Conservation (phyloP, 768 basidiomycete genomes). For the Trametes maxima region DNA sequence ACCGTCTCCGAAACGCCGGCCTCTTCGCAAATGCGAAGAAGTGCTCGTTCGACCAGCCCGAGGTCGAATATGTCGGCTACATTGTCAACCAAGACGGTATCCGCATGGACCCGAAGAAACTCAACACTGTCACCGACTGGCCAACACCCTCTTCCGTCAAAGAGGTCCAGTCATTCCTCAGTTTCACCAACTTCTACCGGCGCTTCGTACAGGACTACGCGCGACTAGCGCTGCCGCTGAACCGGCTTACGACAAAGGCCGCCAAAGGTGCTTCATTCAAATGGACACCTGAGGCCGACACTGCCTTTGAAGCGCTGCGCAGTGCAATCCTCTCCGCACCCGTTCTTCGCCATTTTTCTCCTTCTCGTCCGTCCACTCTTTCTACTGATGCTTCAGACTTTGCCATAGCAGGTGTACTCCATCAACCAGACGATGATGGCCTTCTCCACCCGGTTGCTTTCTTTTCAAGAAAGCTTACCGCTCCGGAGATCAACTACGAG, state of each 20-base stretch:
- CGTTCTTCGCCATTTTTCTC: conserved; percentile 27
- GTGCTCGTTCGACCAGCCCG: conserved; percentile 39
- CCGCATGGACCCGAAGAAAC: conserved; percentile 44
- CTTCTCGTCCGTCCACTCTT: conserved; percentile 21
- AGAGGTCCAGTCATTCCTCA: conserved; percentile 36
- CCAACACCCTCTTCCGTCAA: conserved; percentile 28
- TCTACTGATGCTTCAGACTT: conserved; percentile 30
- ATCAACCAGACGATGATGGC: conserved; percentile 16
- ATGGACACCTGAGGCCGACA: conserved; percentile 17
- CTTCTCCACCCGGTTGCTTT: conserved; percentile 43
- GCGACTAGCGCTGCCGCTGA: conserved; percentile 22
- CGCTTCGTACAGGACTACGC: conserved; percentile 39
- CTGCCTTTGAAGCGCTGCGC: conserved; percentile 37
- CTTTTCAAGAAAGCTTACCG: conserved; percentile 35
- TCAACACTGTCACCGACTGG: conserved; percentile 39
- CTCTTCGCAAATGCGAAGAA: conserved; percentile 38
- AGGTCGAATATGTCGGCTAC: conserved; percentile 47
- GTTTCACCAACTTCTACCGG: conserved; percentile 30
- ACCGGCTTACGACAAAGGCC: conserved; percentile 31
- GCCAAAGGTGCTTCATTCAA: conserved; percentile 16
- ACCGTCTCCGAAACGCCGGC: conserved; percentile 31
- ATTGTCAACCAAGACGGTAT: conserved; percentile 38
- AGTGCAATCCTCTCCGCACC: conserved; percentile 23
- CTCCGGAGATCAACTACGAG: conserved; percentile 42
- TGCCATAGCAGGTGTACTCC: conserved; percentile 22